Evolutionary conservation across 768 basidiomycete genomes (phyloP), one percentile per base, ranked within the genome.

Genomic region (Lanmaoa rubissima): DNA sequence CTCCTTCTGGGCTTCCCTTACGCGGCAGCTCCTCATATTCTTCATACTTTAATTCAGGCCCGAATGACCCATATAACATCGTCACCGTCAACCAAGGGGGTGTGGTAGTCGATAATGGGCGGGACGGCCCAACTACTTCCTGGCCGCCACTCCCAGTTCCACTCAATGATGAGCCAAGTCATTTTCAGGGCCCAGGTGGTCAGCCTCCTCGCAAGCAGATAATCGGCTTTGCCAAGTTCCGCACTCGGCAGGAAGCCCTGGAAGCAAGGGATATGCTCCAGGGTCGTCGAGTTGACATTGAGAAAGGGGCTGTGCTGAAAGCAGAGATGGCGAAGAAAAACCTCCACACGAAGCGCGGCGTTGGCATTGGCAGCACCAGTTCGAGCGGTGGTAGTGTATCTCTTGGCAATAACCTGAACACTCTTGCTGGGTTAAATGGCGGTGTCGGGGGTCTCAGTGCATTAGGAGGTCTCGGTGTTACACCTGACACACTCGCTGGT

Each of bases 311-410:
- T 1, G 88, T 94, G 3, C 73, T 99, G 39, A 98, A 98, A 73
- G 97, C 96, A 21, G 97, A 98, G 75, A 98, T 99, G 95, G 97
- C 97, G 19, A 98, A 98, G 84, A 99, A 99, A 82, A 98, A 99
- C 68, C 74, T 99, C 39, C 96, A 99, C 68, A 96, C 94, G 19
- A 97, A 96, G 76, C 79, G 92, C 39, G 90, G 90, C 3, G 86
- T 93, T 24, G 91, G 91, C n/a, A 84, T 84, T 6, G 77, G 84
- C 19, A 76, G 76, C 36, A 64, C 61, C 10, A 58, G 54, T 24
- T 60, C 69, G 13, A 65, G 63, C 36, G 60, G 69, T 54, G 73
- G 73, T 44, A 57, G 65, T 54, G 53, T 69, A 47, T 63, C 69
- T 57, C 58, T 66, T 47, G 69, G 70, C 40, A 61, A 40, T 59